Percentiles rank a stretch among this genome's conserved stretches.
Evolutionary conservation across 495 filamentous ascomycete genomes (phyloP).

Genomic region (Talaromyces adpressus): DNA sequence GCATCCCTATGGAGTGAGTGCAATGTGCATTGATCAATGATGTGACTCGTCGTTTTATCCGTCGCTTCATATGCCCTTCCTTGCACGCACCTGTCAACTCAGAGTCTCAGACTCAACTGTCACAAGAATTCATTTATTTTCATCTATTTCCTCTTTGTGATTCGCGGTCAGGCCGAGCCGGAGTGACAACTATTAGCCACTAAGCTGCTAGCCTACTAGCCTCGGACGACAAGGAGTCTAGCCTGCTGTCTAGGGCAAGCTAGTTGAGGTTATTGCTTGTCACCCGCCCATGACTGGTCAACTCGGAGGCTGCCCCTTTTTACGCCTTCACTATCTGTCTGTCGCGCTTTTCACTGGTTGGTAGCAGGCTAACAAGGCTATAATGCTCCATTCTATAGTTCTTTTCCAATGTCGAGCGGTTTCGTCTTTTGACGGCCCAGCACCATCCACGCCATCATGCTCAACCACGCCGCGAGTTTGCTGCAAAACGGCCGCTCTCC

Average conservation of each 20-base stretch:
- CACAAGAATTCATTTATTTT: constrained; percentile 3
- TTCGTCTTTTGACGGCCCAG: constrained; percentile 14
- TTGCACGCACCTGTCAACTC: neutral
- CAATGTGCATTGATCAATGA: no score
- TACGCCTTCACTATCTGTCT: neutral
- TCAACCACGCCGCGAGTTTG: neutral
- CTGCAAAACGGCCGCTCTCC: neutral
- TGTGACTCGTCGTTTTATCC: neutral
- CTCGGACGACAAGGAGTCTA: neutral
- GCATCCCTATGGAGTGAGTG: no score
- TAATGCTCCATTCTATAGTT: constrained; percentile 17
- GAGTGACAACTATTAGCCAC: constrained; percentile 1
- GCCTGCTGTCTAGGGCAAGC: neutral
- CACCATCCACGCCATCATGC: constrained; percentile 4
- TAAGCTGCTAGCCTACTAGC: neutral
- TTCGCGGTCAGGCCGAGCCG: neutral
- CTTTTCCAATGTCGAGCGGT: constrained; percentile 35
- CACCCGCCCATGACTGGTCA: neutral
- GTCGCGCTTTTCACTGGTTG: neutral
- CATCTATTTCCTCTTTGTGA: neutral
- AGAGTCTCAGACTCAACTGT: neutral
- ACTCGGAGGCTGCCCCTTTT: neutral
- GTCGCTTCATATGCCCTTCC: neutral
- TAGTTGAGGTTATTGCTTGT: constrained; percentile 2
- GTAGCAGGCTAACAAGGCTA: neutral